Evolutionary conservation across 2,329 filamentous ascomycete genomes (phyloP), one percentile per base, ranked within the genome.

Genomic region (Fusarium sambucinum): DNA sequence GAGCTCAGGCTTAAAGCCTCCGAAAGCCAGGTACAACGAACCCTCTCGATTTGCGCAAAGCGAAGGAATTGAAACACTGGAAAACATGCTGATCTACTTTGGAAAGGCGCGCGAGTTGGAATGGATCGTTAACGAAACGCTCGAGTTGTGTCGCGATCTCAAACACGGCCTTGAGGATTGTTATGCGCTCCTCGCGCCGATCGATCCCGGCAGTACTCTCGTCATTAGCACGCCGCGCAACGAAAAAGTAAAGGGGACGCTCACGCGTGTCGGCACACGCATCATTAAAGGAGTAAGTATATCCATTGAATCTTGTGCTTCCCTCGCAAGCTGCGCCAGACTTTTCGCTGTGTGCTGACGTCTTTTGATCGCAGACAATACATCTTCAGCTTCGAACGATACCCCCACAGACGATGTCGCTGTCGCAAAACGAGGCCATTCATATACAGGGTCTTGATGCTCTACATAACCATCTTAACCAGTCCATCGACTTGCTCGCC

Each of bases 191-290:
- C 88, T 99, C 30, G 91, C 93, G 10, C 94, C 95, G 2, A 86
- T 90, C 67, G 93, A 97, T 75, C 90, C 91, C 1, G 94, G 94
- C 11, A 94, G 90, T 73, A 99, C 95, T 1, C 87, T 99, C 29
- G 94, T 96, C 30, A 86, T 99, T 70, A 96, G 92, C 65, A 96
- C 94, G 16, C 87, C 91, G 57, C 88, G 94, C 57, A 95, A 93
- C 56, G 96, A 99, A 81, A 89, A 87, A 70, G 89, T 98, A 66
- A 99, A 99, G 79, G 96, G 96, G 19, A 92, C 93, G 73, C 88
- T 98, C 63, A 98, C 95, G 2, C 89, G 96, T 55, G 89, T 97
- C 35, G 96, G 96, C 38, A 93, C 93, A n/a, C 89, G 91, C 52
- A 91, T 99, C 68, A 91, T 97, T 67, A 97, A 97, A 78, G 95